A percentile compares a stretch with the other conserved stretches of the same genome.
Conservation (phyloP, 1,284 basidiomycete genomes). For the Xanthoconium separans region DNA sequence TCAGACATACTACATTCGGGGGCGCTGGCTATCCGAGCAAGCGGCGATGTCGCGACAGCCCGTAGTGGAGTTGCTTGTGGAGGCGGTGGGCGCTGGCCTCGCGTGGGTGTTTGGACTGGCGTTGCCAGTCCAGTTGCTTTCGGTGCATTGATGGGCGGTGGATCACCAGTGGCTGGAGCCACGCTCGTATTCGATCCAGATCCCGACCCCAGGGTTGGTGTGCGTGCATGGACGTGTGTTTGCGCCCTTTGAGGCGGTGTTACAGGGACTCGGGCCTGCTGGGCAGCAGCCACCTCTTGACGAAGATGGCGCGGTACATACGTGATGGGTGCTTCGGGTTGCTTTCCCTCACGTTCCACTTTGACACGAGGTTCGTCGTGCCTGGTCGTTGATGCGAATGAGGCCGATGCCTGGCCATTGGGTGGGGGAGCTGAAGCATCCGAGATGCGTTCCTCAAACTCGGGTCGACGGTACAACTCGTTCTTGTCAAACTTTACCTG, state of each 20-base stretch:
- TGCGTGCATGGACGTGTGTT: no score
- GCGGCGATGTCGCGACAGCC: conserved; percentile 11
- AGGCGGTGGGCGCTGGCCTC: conserved; percentile 6
- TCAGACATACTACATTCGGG: conserved; percentile 13
- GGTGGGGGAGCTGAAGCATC: not conserved
- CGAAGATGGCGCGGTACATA: conserved; percentile 28
- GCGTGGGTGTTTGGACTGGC: conserved; percentile 21
- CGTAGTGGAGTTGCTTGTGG: conserved; percentile 2
- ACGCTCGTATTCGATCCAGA: not conserved
- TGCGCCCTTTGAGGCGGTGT: no score
- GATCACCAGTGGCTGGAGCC: not conserved
- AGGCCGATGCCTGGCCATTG: not conserved
- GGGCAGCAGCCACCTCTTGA: conserved; percentile 21
- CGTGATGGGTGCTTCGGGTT: conserved; percentile 17
- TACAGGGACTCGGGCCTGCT: conserved; percentile 1
- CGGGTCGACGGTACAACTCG: conserved; percentile 75
- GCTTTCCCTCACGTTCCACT: conserved; percentile 10
- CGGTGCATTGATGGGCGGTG: not conserved
- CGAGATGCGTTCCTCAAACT: conserved; percentile 53
- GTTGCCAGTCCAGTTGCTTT: conserved; percentile 19
- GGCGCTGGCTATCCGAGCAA: conserved; percentile 6
- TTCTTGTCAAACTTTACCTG: conserved; percentile 78
- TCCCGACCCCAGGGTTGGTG: no score
- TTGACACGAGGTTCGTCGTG: conserved; percentile 16
- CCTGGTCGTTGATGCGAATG: not conserved